Conservation (phyloP, 2,329 filamentous ascomycete genomes). For the Xenoacremonium recifei region DNA sequence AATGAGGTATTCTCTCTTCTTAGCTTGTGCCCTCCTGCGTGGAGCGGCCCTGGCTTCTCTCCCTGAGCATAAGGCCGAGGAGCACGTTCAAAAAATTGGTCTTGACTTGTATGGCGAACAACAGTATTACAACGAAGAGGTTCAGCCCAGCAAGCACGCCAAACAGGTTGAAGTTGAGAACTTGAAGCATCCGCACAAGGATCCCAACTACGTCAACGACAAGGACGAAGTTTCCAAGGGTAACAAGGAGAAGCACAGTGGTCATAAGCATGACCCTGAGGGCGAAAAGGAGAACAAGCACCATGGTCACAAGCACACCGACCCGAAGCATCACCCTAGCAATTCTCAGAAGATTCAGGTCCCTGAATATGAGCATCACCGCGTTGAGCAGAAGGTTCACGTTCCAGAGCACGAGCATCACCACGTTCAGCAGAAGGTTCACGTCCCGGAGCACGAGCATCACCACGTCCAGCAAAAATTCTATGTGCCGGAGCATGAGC, state of each 20-base stretch:
- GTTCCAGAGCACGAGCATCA: constrained; percentile 4
- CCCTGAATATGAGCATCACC: constrained; percentile 4
- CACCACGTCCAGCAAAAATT: neutral
- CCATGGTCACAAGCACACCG: neutral
- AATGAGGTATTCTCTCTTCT: too few relatives aligned
- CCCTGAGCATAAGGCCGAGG: neutral
- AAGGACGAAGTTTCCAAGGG: neutral
- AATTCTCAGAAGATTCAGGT: too few relatives aligned
- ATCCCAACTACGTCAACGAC: neutral
- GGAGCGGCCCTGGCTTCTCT: too few relatives aligned
- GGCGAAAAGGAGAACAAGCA: neutral
- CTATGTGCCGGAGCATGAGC: neutral
- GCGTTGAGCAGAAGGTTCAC: too few relatives aligned
- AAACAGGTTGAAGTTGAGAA: too few relatives aligned
- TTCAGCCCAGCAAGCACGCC: neutral
- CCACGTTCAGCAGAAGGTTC: constrained; percentile 1
- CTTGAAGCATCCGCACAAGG: neutral
- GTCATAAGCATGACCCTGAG: neutral
- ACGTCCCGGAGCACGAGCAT: neutral
- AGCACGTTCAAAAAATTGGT: neutral
- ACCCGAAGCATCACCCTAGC: too few relatives aligned
- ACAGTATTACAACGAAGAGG: neutral
- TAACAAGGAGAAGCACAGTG: neutral
- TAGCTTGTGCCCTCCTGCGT: too few relatives aligned
- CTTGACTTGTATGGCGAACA: neutral